Percentiles rank a stretch among this genome's conserved stretches.
Conservation (phyloP, 2,329 filamentous ascomycete genomes). For the Ophiostoma piceae region DNA sequence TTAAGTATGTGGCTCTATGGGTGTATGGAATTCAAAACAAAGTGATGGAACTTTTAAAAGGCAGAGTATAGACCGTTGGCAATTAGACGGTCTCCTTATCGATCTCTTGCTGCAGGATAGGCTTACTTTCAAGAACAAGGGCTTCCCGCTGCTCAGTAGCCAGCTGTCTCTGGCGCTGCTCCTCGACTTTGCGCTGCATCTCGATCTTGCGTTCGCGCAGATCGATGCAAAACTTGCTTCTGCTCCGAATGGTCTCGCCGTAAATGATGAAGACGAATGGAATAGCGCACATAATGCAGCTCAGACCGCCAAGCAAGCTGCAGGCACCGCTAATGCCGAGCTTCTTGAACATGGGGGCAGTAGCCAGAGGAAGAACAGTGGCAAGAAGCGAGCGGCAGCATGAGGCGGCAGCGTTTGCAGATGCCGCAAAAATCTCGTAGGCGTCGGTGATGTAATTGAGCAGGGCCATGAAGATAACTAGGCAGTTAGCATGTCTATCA, state of each 20-base stretch:
- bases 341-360: constrained; percentile 44
- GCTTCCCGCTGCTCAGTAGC: neutral
- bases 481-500: neutral
- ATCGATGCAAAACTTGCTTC: constrained; percentile 58
- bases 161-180: constrained; percentile 30
- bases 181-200: constrained; percentile 39
- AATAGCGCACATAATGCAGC: constrained; percentile 46
- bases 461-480: constrained; percentile 55
- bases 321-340: constrained; percentile 49
- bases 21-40: neutral
- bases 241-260: constrained; percentile 49
- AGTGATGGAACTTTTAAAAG: neutral
- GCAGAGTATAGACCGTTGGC: neutral
- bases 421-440: constrained; percentile 60
- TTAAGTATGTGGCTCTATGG: neutral
- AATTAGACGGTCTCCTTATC: constrained; percentile 19
- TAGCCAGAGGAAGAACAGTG: constrained; percentile 53
- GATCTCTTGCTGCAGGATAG: neutral
- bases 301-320: constrained; percentile 48
- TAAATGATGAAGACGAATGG: constrained; percentile 53
- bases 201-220: constrained; percentile 49
- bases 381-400: constrained; percentile 48
- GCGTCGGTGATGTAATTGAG: constrained; percentile 46
- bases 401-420: constrained; percentile 48
- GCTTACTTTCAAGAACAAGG: neutral